A percentile compares a stretch with the other conserved stretches of the same genome.
Conservation (phyloP, 352 stramenopile genomes). For the Pythium utonaiense region DNA sequence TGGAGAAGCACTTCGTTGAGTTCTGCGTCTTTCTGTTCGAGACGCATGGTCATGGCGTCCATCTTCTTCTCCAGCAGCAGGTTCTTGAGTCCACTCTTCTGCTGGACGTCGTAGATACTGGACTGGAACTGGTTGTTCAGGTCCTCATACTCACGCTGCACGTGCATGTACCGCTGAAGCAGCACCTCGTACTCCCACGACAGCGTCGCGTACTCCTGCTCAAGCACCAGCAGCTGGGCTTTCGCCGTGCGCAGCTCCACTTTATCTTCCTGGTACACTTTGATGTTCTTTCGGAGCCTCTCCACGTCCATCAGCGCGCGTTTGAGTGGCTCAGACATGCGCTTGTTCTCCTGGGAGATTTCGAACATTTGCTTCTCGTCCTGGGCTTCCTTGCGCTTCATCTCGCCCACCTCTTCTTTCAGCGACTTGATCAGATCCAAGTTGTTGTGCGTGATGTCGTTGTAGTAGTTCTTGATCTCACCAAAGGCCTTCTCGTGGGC, state of each 20-base stretch:
- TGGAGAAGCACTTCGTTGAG: conserved; percentile 90
- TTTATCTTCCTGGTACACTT: conserved; percentile 68
- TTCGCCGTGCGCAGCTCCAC: conserved; percentile 62
- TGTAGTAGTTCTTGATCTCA: conserved; percentile 98
- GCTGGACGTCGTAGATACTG: conserved; percentile 91
- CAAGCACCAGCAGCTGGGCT: conserved; percentile 77
- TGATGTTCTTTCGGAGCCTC: conserved; percentile 58
- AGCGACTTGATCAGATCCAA: conserved; percentile 95
- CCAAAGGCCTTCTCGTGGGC: conserved; percentile 92
- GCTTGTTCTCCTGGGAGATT: conserved; percentile 94
- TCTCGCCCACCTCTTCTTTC: conserved; percentile 93
- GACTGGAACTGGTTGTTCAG: conserved; percentile 87
- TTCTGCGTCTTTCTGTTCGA: conserved; percentile 91
- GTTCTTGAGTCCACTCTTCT: conserved; percentile 92
- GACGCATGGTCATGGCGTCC: conserved; percentile 64
- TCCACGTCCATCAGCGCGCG: conserved; percentile 81
- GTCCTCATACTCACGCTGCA: conserved; percentile 86
- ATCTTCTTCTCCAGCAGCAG: conserved; percentile 95
- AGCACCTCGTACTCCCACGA: conserved; percentile 94
- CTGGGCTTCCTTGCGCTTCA: conserved; percentile 93
- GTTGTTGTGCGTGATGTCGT: conserved; percentile 97
- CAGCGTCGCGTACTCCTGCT: conserved; percentile 86
- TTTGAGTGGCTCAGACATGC: conserved; percentile 93
- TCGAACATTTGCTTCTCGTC: conserved; percentile 95
- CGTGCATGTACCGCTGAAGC: conserved; percentile 79